A percentile compares a stretch with the other conserved stretches of the same genome.
Evolutionary conservation across 2,329 filamentous ascomycete species (phyloP).

Genomic region (Calonectria henricotiae): DNA sequence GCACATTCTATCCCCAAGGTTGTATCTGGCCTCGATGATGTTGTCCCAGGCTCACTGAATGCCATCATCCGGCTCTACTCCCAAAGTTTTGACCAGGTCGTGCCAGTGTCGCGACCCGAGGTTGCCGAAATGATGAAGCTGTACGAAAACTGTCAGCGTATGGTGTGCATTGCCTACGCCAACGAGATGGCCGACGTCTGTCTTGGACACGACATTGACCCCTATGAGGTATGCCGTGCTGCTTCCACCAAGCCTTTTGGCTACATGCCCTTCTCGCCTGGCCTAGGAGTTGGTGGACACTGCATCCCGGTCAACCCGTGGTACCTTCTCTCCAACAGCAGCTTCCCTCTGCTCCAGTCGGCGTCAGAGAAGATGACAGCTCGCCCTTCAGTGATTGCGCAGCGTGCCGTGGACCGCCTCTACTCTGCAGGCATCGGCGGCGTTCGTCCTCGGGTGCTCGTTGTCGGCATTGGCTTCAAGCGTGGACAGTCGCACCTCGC

Average conservation of each 20-base stretch:
- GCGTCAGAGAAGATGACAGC: slow-evolving; percentile 64
- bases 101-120: slow-evolving; percentile 68
- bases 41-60: slow-evolving; percentile 63
- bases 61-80: slow-evolving; percentile 65
- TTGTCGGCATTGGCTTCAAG: slow-evolving; percentile 69
- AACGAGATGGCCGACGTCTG: slow-evolving; percentile 74
- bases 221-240: slow-evolving; percentile 67
- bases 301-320: slow-evolving; percentile 72
- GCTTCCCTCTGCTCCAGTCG: slow-evolving; percentile 64
- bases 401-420: slow-evolving; percentile 57
- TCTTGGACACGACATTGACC: slow-evolving; percentile 62
- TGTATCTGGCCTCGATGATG: slow-evolving; percentile 67
- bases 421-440: slow-evolving; percentile 36
- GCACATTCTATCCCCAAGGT: slow-evolving; percentile 68
- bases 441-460: slow-evolving; percentile 57
- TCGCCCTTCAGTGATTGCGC: slow-evolving; percentile 61
- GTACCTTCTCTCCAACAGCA: slow-evolving; percentile 67
- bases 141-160: slow-evolving; percentile 73
- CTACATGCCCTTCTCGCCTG: slow-evolving; percentile 65
- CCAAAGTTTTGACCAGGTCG: slow-evolving; percentile 64
- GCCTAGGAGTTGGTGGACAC: slow-evolving; percentile 70
- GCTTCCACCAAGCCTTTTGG: slow-evolving; percentile 70
- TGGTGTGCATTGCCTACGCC: slow-evolving; percentile 70
- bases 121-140: slow-evolving; percentile 74
- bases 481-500: slow-evolving; percentile 65